Percentiles rank a stretch among this genome's conserved stretches.
Evolutionary conservation across 1,139 yeast genomes (phyloP).

Genomic region (Zygoascus hellenicus): DNA sequence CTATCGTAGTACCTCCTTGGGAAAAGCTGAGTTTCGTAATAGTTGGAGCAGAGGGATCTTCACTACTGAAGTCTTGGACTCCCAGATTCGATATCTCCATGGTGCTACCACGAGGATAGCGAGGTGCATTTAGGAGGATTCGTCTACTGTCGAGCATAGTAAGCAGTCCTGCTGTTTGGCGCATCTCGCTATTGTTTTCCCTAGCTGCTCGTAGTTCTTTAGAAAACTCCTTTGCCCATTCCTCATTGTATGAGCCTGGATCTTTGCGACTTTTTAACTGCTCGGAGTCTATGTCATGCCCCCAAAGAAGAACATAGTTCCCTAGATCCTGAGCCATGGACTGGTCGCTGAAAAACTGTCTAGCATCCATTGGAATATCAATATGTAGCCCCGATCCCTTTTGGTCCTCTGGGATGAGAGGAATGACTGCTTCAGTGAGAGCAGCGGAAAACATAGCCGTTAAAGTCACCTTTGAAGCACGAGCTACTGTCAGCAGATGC

Average conservation of each 20-base stretch:
- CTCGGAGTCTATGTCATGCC: background rate
- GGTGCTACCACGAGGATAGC: slow-evolving; percentile 6
- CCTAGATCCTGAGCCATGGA: background rate
- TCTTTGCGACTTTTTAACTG: background rate
- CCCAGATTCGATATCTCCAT: slow-evolving; percentile 8
- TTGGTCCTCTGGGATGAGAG: background rate
- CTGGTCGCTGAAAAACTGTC: slow-evolving; percentile 3
- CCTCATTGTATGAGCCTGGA: background rate
- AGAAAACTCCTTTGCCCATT: background rate
- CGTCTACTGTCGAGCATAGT: background rate
- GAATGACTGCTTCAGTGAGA: background rate
- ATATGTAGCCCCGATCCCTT: background rate
- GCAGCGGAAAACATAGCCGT: background rate
- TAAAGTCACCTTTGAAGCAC: background rate
- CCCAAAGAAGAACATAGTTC: slow-evolving; percentile 2
- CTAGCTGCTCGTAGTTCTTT: background rate
- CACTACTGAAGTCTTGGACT: background rate
- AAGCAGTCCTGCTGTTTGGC: slow-evolving; percentile 3
- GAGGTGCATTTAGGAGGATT: slow-evolving; percentile 1
- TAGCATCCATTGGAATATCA: slow-evolving; percentile 4
- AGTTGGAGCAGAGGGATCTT: background rate
- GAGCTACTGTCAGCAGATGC: background rate
- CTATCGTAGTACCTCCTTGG: slow-evolving; percentile 5
- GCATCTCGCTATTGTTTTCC: background rate
- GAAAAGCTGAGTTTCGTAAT: slow-evolving; percentile 1